Evolutionary conservation across 495 filamentous ascomycete species (phyloP).

Genomic region (Penicillium maclennaniae): DNA sequence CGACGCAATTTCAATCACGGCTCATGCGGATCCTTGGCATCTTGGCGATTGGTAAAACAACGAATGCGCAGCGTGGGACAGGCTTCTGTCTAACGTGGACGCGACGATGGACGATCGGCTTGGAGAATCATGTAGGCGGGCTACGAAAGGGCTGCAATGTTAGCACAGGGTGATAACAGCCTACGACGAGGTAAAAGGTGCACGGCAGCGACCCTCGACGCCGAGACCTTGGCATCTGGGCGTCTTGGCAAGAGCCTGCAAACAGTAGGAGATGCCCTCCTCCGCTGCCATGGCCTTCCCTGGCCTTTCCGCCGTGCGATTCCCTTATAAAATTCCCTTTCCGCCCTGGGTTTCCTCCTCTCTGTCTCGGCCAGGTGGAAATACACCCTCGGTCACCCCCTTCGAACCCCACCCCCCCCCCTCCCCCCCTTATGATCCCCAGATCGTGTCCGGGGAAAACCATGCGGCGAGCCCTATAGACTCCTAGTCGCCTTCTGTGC

Average conservation of each 20-base stretch:
- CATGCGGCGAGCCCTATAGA: conserved; percentile 37
- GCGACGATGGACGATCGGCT: background rate
- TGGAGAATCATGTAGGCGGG: background rate
- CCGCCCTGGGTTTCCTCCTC: conserved; percentile 15
- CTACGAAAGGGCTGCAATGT: background rate
- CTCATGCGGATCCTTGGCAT: background rate
- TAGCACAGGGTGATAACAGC: background rate
- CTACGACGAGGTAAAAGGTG: background rate
- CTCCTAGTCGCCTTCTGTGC: conserved; percentile 34
- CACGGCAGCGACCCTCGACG: conserved; percentile 21
- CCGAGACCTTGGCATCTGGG: conserved; percentile 47
- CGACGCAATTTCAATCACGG: background rate
- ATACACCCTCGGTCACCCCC: conserved; percentile 7
- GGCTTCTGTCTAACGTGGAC: background rate
- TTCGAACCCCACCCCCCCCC: background rate
- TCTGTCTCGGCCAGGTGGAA: conserved; percentile 8
- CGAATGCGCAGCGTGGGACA: background rate
- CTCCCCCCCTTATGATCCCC: conserved; percentile 4
- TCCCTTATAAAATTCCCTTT: conserved; percentile 33
- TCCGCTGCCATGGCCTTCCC: conserved; percentile 32
- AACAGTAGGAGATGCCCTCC: conserved; percentile 23
- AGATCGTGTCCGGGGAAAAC: conserved; percentile 27
- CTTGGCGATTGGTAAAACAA: background rate
- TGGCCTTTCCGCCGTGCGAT: conserved; percentile 32
- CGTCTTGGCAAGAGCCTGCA: conserved; percentile 40